Evolutionary conservation across 1,284 basidiomycete species (phyloP).

Genomic region (Sutorius eximius): DNA sequence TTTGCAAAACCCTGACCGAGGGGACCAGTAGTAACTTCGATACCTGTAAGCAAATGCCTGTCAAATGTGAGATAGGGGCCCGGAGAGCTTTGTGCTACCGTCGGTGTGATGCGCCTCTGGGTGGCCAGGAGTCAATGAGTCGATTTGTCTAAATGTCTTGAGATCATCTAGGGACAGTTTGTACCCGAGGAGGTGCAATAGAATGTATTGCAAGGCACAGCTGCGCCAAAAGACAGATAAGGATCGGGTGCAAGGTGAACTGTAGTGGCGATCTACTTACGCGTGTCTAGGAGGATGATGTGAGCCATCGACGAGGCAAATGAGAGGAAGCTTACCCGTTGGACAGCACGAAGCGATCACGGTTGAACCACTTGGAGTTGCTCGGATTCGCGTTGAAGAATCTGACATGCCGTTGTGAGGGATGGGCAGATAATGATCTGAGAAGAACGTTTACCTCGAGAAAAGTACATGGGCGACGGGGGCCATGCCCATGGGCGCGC

Average conservation of each 20-base stretch:
- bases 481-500: conserved; percentile 92
- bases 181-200: conserved; percentile 84
- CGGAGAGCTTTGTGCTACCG: conserved; percentile 43
- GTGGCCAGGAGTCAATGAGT: conserved; percentile 89
- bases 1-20: conserved; percentile 94
- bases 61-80: conserved; percentile 7
- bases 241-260: not conserved
- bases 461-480: conserved; percentile 88
- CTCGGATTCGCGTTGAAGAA: conserved; percentile 88
- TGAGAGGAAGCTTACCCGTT: conserved; percentile 55
- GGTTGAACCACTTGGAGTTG: conserved; percentile 89
- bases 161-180: conserved; percentile 83
- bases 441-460: conserved; percentile 50
- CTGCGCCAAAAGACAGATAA: conserved; percentile 39
- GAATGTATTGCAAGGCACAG: conserved; percentile 83
- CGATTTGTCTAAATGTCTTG: conserved; percentile 83
- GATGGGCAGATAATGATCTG: not conserved
- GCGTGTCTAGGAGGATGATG: conserved; percentile 52
- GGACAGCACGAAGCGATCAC: conserved; percentile 86
- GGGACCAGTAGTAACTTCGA: conserved; percentile 96
- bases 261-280: conserved; percentile 41
- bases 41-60: conserved; percentile 41
- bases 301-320: conserved; percentile 11
- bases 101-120: conserved; percentile 88
- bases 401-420: conserved; percentile 38